These are phyloP conservation scores for Klebsormidium nitens DNA, from an alignment of 139 green algal genomes.

Conservation along the genomic window DNA sequence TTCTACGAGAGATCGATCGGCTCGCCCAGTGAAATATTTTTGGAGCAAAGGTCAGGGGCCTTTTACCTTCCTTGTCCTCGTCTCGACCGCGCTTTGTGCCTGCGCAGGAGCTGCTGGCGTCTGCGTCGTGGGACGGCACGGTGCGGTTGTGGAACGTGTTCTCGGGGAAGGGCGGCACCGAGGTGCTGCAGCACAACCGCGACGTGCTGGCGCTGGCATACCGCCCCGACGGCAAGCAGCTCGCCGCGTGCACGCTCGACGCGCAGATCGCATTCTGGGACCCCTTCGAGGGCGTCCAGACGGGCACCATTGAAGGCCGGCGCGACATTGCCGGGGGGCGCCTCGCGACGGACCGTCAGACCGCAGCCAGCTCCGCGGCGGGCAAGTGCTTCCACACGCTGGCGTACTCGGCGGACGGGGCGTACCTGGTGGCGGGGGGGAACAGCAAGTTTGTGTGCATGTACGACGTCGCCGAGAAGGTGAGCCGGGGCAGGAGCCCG, in stretches of 20 bases:
- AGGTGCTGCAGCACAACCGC: constrained; percentile 79
- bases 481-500: no score
- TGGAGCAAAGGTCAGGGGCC: no score
- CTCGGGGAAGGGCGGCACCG: constrained; percentile 56
- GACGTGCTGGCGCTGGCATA: constrained; percentile 88
- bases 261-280: constrained; percentile 92
- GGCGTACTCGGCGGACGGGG: constrained; percentile 81
- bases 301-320: constrained; percentile 64
- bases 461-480: constrained; percentile 84
- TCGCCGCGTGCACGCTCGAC: constrained; percentile 82
- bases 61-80: not conserved
- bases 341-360: constrained; percentile 56
- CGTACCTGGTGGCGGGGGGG: constrained; percentile 77
- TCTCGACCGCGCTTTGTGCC: not conserved
- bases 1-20: no score
- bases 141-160: constrained; percentile 88
- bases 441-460: constrained; percentile 78
- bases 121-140: constrained; percentile 82
- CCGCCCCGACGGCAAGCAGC: constrained; percentile 79
- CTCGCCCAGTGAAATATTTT: no score
- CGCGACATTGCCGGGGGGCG: constrained; percentile 80
- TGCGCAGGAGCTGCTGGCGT: constrained; percentile 31
- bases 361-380: not conserved
- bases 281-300: constrained; percentile 63
- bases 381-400: constrained; percentile 75